Evolutionary conservation across 352 stramenopile genomes (phyloP), one percentile per base, ranked within the genome.

Genomic region (Thraustotheca clavata): DNA sequence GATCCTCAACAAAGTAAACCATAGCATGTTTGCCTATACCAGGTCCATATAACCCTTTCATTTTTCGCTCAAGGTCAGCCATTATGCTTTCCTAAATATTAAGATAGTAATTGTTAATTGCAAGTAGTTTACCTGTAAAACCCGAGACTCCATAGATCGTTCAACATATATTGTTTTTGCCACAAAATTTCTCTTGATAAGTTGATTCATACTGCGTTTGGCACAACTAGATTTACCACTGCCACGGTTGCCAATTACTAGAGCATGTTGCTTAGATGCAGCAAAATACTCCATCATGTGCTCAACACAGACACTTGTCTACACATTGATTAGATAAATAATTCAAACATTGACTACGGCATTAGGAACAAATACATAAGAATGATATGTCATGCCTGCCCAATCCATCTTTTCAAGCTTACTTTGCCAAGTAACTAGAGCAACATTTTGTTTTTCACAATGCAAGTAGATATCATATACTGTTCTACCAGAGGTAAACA

Each of bases 31-130:
- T 87, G 0, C 78, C 80, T 1, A 76, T 71, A 3, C 68, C 67
- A 34, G 80, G 77, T 41, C 78, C 87, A 32, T 82, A 79, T 1
- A 80, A 62, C 27, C 74, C 75, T 71, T 79, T 81, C 47, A 88
- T 68, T 59, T 84, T 86, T 0, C 75, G 70, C 24, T 65, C 57
- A 9, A 65, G 26, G 27, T 32, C 38, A 11, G 11, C 38, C 6
- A 65, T 33, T 18, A 65, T 24, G 32, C 33, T 29, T 14, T 54
- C 57, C 57, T 65, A 49, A 12, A 2, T 40, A 22, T 34, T n/a
- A 7, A 1, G 9, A 24, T 31, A 2, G 2, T 43, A 43, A 18
- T 52, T 14, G 2, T 24, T 7, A 9, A 20, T 4, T 73, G 67
- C 22, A 86, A 69, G 2, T 72, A 69, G 9, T 40, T 54, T 29